phyloP scores from a whole-genome alignment of 208 protist genomes.

The Trypanosoma brucei region DNA sequence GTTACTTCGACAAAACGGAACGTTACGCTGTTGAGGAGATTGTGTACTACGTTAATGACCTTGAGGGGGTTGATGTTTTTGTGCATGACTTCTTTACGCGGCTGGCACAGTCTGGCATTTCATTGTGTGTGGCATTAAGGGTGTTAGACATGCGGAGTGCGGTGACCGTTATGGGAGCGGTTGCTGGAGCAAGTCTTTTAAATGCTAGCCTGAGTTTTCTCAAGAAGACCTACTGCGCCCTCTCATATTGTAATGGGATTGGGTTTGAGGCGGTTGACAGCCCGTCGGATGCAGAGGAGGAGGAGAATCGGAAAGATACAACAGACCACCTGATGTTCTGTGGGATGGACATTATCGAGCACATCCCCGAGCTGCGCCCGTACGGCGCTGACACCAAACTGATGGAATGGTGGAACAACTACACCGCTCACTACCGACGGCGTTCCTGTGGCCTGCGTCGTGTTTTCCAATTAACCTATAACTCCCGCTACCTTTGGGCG shows the following conservation, averaged over 20 bases:
- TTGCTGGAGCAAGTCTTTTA: slow-evolving; percentile 2
- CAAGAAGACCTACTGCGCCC: not conserved
- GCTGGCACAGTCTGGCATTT: slow-evolving; percentile 22
- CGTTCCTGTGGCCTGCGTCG: not conserved
- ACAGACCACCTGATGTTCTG: slow-evolving; percentile 59
- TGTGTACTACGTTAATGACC: slow-evolving; percentile 74
- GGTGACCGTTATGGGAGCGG: slow-evolving; percentile 22
- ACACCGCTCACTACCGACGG: slow-evolving; percentile 7
- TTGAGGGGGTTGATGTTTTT: slow-evolving; percentile 80
- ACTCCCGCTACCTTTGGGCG: slow-evolving; percentile 8
- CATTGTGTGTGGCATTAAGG: slow-evolving; percentile 25
- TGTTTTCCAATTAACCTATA: not conserved
- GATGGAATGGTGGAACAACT: slow-evolving; percentile 62
- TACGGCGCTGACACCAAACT: slow-evolving; percentile 60
- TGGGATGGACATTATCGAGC: slow-evolving; percentile 66
- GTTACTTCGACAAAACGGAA: slow-evolving; percentile 52
- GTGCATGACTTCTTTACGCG: slow-evolving; percentile 47
- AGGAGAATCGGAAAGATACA: slow-evolving; percentile 45
- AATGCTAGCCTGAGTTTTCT: not conserved
- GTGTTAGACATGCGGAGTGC: slow-evolving; percentile 16
- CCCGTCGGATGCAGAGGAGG: slow-evolving; percentile 42
- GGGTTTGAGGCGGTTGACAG: slow-evolving; percentile 16
- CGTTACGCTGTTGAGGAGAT: slow-evolving; percentile 68
- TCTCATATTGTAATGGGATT: not conserved
- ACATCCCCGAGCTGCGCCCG: slow-evolving; percentile 58